Conservation (phyloP, 1,139 yeast species). For the Tardiomyces depauwii region DNA sequence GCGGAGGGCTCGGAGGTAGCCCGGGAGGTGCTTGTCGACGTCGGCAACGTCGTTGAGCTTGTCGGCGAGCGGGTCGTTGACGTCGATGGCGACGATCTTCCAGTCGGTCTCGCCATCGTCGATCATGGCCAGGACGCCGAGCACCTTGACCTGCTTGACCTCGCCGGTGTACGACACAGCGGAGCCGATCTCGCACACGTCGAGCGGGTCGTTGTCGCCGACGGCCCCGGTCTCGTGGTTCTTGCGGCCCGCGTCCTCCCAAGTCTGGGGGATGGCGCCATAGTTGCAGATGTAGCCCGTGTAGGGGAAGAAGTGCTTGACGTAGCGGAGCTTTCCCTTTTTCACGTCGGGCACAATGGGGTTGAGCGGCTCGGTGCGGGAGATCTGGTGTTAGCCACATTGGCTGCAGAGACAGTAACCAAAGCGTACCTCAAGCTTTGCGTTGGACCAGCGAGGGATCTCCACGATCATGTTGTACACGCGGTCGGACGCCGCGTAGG, state of each 20-base stretch:
- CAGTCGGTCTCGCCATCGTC: constrained; percentile 94
- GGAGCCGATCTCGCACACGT: constrained; percentile 83
- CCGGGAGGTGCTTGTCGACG: constrained; percentile 67
- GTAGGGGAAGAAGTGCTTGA: constrained; percentile 79
- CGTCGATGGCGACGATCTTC: constrained; percentile 74
- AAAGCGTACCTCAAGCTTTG: constrained; percentile 59
- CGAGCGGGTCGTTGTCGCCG: constrained; percentile 89
- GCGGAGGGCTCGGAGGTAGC: constrained; percentile 68
- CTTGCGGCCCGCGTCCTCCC: constrained; percentile 78
- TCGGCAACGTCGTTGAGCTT: constrained; percentile 67
- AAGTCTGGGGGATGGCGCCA: constrained; percentile 91
- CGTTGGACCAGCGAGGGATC: constrained; percentile 87
- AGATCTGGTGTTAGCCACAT: constrained; percentile 30
- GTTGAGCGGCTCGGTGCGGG: constrained; percentile 52
- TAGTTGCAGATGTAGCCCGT: constrained; percentile 89
- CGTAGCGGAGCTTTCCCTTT: constrained; percentile 74
- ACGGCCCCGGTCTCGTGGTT: constrained; percentile 46
- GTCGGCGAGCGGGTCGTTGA: constrained; percentile 63
- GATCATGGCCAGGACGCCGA: constrained; percentile 78
- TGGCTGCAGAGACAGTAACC: too few relatives aligned
- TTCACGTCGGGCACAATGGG: constrained; percentile 83
- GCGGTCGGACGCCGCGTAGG: constrained; percentile 55
- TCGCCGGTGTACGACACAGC: constrained; percentile 61
- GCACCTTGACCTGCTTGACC: constrained; percentile 68
- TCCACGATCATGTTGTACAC: constrained; percentile 82